A percentile compares a stretch with the other conserved stretches of the same genome.
Conservation (phyloP, 2,329 filamentous ascomycete species). For the Cercospora canescens region DNA sequence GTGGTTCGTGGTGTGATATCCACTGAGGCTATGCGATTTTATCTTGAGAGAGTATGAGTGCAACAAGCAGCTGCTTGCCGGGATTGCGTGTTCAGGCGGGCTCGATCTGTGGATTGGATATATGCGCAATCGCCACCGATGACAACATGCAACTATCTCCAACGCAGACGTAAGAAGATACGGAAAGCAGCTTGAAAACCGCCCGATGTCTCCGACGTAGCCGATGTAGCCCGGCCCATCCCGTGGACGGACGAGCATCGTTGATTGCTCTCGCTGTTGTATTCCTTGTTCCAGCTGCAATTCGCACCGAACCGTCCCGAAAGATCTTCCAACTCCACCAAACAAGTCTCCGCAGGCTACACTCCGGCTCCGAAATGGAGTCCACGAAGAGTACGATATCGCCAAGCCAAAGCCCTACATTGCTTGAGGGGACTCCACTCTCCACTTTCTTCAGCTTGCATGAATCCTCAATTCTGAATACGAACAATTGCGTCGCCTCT, state of each 20-base stretch:
- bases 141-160: too few relatives aligned
- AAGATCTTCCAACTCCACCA: neutral
- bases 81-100: too few relatives aligned
- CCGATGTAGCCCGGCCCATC: neutral
- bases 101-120: too few relatives aligned
- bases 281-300: neutral
- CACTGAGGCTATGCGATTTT: neutral
- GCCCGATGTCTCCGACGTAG: neutral
- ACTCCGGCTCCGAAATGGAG: neutral
- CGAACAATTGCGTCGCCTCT: neutral
- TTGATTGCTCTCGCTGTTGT: neutral
- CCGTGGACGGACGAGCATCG: neutral
- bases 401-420: neutral
- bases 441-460: neutral
- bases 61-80: too few relatives aligned
- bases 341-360: neutral
- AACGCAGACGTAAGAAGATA: neutral
- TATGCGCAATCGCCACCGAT: neutral
- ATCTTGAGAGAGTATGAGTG: too few relatives aligned
- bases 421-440: neutral
- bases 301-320: neutral
- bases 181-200: neutral
- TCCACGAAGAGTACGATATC: neutral
- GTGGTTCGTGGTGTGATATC: neutral
- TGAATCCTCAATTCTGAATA: neutral